Percentiles rank a stretch among this genome's conserved stretches.
phyloP scores from a whole-genome alignment of 345 rosid genomes.

The Hirschfeldia incana region DNA sequence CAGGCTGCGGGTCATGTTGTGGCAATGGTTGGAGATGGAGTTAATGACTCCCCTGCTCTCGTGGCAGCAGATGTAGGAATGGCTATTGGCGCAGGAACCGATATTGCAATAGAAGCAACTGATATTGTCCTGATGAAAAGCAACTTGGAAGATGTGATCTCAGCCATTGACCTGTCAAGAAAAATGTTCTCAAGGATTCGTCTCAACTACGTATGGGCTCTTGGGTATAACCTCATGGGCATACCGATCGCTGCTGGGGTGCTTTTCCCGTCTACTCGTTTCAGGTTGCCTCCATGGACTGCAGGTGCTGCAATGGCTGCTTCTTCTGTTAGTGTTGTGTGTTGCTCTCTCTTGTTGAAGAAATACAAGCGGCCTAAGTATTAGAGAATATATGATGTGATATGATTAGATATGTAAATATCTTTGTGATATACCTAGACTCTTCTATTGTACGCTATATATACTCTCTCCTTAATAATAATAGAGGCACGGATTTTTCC shows the following conservation, averaged over 20 bases:
- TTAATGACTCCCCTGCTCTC: conserved; percentile 89
- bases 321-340: conserved; percentile 90
- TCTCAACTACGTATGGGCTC: conserved; percentile 91
- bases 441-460: too few relatives aligned
- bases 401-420: too few relatives aligned
- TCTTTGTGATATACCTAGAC: too few relatives aligned
- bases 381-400: too few relatives aligned
- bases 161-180: conserved; percentile 85
- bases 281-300: conserved; percentile 93
- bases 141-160: conserved; percentile 91
- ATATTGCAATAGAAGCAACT: conserved; percentile 94
- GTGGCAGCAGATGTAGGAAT: conserved; percentile 96
- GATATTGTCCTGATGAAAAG: conserved; percentile 93
- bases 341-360: conserved; percentile 81
- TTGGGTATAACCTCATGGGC: conserved; percentile 82
- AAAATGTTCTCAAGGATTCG: conserved; percentile 82
- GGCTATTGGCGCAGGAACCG: conserved; percentile 98
- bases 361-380: conserved; percentile 65
- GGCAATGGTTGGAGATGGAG: conserved; percentile 98
- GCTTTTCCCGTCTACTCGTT: conserved; percentile 61
- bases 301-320: conserved; percentile 99
- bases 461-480: too few relatives aligned
- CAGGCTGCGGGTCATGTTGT: conserved; percentile 70
- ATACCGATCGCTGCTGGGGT: conserved; percentile 88
- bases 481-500: too few relatives aligned